Evolutionary conservation across 202 grass and related monocot genomes (phyloP), one percentile per base, ranked within the genome.

Genomic region (Cymbopogon flexuosus): DNA sequence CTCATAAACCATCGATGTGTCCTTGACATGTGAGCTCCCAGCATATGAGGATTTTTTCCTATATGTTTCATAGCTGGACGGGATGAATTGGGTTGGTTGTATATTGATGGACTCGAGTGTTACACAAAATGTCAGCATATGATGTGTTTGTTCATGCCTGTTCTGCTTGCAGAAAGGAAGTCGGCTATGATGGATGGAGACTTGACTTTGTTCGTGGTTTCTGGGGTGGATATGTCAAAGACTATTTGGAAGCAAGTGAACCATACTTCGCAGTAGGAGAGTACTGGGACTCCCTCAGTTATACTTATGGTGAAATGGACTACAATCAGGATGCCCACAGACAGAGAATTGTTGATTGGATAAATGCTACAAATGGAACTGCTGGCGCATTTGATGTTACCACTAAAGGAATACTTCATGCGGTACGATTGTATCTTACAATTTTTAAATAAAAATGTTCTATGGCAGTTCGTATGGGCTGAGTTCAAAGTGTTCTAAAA

Each of bases 211-310:
- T 93, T 81, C 92, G 96, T 83, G 96, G 96, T 40, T 99, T 98
- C 82, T 99, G 96, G 96, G 96, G 96, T 81, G 96, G 96, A 80
- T 99, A 99, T 80, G 92, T 99, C 62, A 95, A 99, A 81, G 92
- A 99, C 63, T 99, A 99, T 75, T 24, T 99, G 58, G 96, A 95
- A 84, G 82, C 96, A 82, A 93, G 72, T 81, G 77, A 89, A 80
- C 96, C 96, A 58, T 91, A 81, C 78, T 98, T 98, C 83, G 90
- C 90, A 15, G 96, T 99, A 80, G 96, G 96, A 24, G 96, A 99
- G 84, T 99, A 91, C 62, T 99, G 96, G 96, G 96, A 99, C 65
- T 99, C 96, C 81, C 88, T 99, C 69, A 95, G 96, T 76, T 99
- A 99, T 74, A 98, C 92, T 79, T 95, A 98, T 68, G 88, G 90